Conservation (phyloP, 192 early-diverging fungal species). For the Helicostylum pulchrum region DNA sequence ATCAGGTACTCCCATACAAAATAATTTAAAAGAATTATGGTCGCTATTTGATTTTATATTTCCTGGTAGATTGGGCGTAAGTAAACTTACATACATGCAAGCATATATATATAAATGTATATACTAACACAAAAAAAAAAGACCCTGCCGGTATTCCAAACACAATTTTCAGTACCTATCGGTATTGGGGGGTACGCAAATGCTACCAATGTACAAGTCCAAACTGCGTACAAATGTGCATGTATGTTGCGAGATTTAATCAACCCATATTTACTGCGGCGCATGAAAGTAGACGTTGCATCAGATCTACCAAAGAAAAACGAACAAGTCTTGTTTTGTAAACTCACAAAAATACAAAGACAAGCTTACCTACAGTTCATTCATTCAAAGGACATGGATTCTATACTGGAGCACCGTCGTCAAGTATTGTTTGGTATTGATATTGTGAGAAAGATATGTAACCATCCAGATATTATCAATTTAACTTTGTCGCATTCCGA, state of each 20-base stretch:
- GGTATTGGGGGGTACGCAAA: conserved; percentile 89
- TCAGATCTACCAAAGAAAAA: conserved; percentile 84
- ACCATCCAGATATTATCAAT: conserved; percentile 83
- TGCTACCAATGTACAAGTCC: conserved; percentile 85
- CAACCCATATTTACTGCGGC: conserved; percentile 86
- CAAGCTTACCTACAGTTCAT: conserved; percentile 71
- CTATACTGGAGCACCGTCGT: conserved; percentile 75
- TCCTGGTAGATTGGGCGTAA: conserved; percentile 67
- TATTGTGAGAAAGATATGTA: conserved; percentile 92
- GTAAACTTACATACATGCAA: conserved; percentile 17
- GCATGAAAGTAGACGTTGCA: conserved; percentile 93
- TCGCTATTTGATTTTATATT: conserved; percentile 78
- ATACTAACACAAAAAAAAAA: conserved; percentile 32
- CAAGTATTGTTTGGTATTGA: conserved; percentile 90
- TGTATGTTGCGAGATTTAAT: conserved; percentile 88
- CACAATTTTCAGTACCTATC: conserved; percentile 92
- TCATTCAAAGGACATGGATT: conserved; percentile 65
- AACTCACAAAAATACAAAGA: conserved; percentile 73
- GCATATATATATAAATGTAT: conserved; percentile 18
- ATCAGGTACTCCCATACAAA: conserved; percentile 81
- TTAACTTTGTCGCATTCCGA: conserved; percentile 37
- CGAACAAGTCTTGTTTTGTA: conserved; percentile 93
- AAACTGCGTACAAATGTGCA: conserved; percentile 92
- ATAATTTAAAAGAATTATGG: conserved; percentile 79
- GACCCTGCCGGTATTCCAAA: conserved; percentile 81